phyloP scores from a whole-genome alignment of 495 filamentous ascomycete genomes.

The Hypoxylon subgilvum region DNA sequence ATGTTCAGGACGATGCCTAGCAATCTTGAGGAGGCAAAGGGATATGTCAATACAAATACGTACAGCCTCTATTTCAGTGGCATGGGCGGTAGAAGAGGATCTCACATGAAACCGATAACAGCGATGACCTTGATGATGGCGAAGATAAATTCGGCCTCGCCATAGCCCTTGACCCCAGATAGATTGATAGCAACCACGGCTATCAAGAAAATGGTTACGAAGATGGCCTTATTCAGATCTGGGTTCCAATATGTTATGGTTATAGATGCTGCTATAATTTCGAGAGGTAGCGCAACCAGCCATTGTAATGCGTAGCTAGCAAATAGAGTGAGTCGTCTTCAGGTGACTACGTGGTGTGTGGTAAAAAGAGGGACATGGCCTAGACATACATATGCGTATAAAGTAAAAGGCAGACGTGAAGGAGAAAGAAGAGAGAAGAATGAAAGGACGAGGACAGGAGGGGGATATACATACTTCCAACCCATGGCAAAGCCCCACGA shows the following conservation, averaged over 20 bases:
- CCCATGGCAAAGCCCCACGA: constrained; percentile 99
- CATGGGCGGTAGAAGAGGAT: constrained; percentile 12
- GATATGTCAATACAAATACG: constrained; percentile 28
- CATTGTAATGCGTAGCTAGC: constrained; percentile 87
- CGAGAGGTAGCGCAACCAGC: constrained; percentile 85
- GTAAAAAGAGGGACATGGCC: no score
- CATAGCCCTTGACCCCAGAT: constrained; percentile 85
- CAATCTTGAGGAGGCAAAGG: constrained; percentile 54
- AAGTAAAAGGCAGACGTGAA: no score
- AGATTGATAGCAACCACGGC: constrained; percentile 81
- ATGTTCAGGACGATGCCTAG: constrained; percentile 80
- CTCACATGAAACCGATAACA: constrained; percentile 86
- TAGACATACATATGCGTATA: no score
- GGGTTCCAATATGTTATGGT: constrained; percentile 86
- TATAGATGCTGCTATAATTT: constrained; percentile 88
- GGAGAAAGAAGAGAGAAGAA: background rate
- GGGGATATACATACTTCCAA: constrained; percentile 88
- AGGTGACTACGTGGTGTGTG: constrained; percentile 16
- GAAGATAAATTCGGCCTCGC: constrained; percentile 90
- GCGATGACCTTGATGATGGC: constrained; percentile 85
- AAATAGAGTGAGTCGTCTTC: constrained; percentile 15
- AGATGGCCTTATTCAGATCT: constrained; percentile 71
- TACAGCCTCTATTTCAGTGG: background rate
- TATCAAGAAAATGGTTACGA: constrained; percentile 82
- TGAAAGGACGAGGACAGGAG: background rate